Base-by-base conservation (phyloP, 2,329 filamentous ascomycete genomes). In the Ustulina deusta region DNA sequence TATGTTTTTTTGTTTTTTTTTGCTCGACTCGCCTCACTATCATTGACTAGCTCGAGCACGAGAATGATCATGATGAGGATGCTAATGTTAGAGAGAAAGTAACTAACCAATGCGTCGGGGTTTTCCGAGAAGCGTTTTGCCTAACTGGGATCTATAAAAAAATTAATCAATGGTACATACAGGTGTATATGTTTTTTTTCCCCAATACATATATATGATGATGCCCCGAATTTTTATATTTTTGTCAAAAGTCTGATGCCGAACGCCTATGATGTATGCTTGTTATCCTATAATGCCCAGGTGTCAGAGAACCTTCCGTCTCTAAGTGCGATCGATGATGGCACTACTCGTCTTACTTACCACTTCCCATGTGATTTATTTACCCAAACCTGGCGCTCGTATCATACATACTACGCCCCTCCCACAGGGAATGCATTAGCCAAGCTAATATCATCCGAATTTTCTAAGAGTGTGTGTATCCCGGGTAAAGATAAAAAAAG, bases 141-240 rank as follows among this genome's bases (percentile, higher is more conserved):
- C 29, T 34, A 55, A 44, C 7, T 55, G n/a, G 29, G 29, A 36
- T 46, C 29, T 32, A 60, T 65, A 49, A 51, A 17, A 29, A 15
- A 32, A 34, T 25, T 13, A 48, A 60, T 22, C 54, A 55, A 38
- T 42, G 6, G 40, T 65, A 65, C 36, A 46, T 65, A 65, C 36
- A 46, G 10, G 27, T 60, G 51, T 38, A 44, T 36, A 22, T 48
- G n/a, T 22, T 46, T 51, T 51, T 38, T 44, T 46, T 20, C 15
- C 25, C 15, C 5, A 32, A 20, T 34, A 20, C 27, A 52, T 32
- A 13, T 9, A 13, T 3, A 48, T 34, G 29, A 32, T 52, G 49
- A 52, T 49, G 11, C 46, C 46, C 25, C 25, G 9, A 46, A 46
- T 22, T 46, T 46, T 22, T 13, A 13, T 20, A 6, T 40, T 40